These are phyloP conservation scores for Fagopyrum esculentum DNA, from an alignment of 148 eudicot species.

Conservation along the genomic window DNA sequence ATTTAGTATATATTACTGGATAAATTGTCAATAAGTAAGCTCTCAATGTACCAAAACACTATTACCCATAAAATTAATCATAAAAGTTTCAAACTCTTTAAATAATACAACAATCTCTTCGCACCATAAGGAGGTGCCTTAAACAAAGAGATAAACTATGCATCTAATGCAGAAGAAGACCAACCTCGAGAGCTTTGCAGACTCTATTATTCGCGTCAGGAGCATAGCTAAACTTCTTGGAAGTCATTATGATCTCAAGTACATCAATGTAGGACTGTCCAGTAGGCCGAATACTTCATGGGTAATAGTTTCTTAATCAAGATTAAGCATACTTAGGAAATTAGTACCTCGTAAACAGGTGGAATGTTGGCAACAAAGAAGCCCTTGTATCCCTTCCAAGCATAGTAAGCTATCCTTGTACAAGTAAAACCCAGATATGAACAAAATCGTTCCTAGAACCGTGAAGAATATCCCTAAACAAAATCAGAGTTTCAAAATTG, in stretches of 20 bases:
- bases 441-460: too few species aligned
- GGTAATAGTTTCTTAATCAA: too few species aligned
- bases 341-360: too few species aligned
- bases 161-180: conserved; percentile 18
- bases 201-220: conserved; percentile 93
- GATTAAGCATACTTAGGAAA: too few species aligned
- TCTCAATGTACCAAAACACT: background rate
- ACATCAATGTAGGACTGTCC: conserved; percentile 80
- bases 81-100: background rate
- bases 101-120: background rate
- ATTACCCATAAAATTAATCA: background rate
- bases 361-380: too few species aligned
- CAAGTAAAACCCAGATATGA: too few species aligned
- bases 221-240: conserved; percentile 75
- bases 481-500: too few species aligned
- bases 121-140: background rate
- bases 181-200: conserved; percentile 95
- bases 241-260: conserved; percentile 80
- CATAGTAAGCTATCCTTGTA: too few species aligned
- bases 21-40: background rate
- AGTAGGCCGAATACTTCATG: too few species aligned
- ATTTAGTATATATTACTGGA: background rate
- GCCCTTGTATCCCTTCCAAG: too few species aligned
- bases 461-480: too few species aligned
- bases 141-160: conserved; percentile 6